These are phyloP conservation scores for Lactarius trivialis DNA, from an alignment of 768 basidiomycete genomes.

Conservation along the genomic window DNA sequence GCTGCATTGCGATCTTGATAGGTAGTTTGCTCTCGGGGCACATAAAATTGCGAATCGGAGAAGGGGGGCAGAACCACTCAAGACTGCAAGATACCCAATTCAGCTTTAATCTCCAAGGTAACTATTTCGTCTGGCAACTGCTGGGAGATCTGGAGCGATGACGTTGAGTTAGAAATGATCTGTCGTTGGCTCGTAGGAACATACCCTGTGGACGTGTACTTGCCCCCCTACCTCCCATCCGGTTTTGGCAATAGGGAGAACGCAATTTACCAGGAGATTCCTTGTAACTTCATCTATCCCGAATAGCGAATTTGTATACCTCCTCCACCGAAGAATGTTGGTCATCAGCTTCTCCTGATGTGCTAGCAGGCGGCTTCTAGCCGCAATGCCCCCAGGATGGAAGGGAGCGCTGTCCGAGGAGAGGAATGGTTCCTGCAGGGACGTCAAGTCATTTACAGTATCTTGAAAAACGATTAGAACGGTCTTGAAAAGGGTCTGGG, in stretches of 20 bases:
- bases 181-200: conserved; percentile 17
- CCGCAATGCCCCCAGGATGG: conserved; percentile 67
- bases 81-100: conserved; percentile 9
- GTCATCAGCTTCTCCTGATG: conserved; percentile 64
- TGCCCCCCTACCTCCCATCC: conserved; percentile 89
- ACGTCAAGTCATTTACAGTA: conserved; percentile 47
- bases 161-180: neutral
- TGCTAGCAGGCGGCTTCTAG: conserved; percentile 62
- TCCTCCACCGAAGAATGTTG: conserved; percentile 73
- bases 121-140: conserved; percentile 15
- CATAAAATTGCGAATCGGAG: conserved; percentile 24
- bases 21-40: conserved; percentile 31
- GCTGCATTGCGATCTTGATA: conserved; percentile 34
- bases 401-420: conserved; percentile 44
- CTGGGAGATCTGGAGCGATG: conserved; percentile 11
- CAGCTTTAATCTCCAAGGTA: conserved; percentile 22
- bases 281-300: conserved; percentile 49
- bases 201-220: conserved; percentile 54
- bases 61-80: neutral
- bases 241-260: conserved; percentile 59
- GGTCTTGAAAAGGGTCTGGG: conserved; percentile 52
- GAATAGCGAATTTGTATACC: conserved; percentile 56
- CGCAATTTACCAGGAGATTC: conserved; percentile 49
- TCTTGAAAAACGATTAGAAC: conserved; percentile 46
- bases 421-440: conserved; percentile 45